Evolutionary conservation across 805 yeast species (phyloP), one percentile per base, ranked within the genome.

Genomic region (Myxozyma lipomycoides): DNA sequence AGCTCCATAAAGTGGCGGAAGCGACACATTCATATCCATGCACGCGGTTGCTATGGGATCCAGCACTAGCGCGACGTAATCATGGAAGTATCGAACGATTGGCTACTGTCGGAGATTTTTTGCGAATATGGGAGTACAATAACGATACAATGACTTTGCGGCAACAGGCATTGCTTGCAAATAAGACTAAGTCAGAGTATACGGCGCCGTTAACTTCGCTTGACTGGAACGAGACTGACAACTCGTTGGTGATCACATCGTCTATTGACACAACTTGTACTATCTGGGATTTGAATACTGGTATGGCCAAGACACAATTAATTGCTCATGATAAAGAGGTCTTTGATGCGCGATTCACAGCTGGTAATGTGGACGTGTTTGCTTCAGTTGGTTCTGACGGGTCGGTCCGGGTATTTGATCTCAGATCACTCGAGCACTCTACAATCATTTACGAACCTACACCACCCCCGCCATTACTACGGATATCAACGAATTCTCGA

Each of bases 311-410:
- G 64, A 91, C 98, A 0, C 97, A 93, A 69, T 73, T 93, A 43
- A 93, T 93, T 58, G 98, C 98, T 0, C 98, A 93, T 68, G 98
- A 93, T 66, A 81, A 84, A 57, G 97, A 89, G 67, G 98, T 93
- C 3, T 87, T 80, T 66, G 98, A 93, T 66, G 98, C 90, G 26
- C 79, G 85, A 56, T 93, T 89, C 66, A 70, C 90, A 44, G 79
- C 84, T 44, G 82, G 82, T 17, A 79, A 86, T 32, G 79, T 84
- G 40, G 77, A 84, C 62, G 76, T 90, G 24, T 93, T 93, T 69
- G 86, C 95, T 43, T 84, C 93, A 48, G 95, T 91, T 48, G 95
- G 97, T 1, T 90, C 89, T 46, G 98, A 93, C 69, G 98, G 98
- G 0, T 84, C 95, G 17, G 86, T 90, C 65, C 75, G 98, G 39